Evolutionary conservation across 768 basidiomycete species (phyloP).

Genomic region (Mycena maculata): DNA sequence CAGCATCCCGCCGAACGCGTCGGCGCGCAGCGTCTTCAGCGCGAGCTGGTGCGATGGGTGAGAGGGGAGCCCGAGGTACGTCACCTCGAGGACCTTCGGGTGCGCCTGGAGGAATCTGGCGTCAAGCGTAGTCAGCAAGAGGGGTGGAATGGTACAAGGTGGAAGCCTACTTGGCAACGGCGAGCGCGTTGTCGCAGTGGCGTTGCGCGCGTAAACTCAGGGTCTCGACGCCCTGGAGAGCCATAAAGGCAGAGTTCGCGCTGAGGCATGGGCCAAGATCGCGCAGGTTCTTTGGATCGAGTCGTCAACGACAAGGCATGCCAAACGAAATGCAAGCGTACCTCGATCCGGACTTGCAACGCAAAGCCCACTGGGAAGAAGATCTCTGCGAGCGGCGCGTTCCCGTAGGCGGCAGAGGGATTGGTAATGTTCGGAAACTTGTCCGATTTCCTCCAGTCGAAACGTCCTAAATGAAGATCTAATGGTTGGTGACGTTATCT

Average conservation of each 20-base stretch:
- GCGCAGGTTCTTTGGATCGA: constrained; percentile 58
- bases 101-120: constrained; percentile 70
- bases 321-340: background rate
- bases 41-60: constrained; percentile 75
- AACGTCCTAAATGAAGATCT: constrained; percentile 43
- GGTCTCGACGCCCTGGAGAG: constrained; percentile 78
- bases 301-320: background rate
- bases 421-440: constrained; percentile 67
- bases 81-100: constrained; percentile 77
- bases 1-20: constrained; percentile 76
- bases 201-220: constrained; percentile 69
- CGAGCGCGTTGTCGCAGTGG: constrained; percentile 69
- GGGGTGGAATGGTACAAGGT: background rate
- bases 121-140: background rate
- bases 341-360: constrained; percentile 58
- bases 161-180: constrained; percentile 42
- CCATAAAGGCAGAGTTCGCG: constrained; percentile 69
- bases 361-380: constrained; percentile 65
- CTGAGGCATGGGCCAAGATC: constrained; percentile 72
- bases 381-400: constrained; percentile 57
- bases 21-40: constrained; percentile 63
- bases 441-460: constrained; percentile 62
- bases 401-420: constrained; percentile 69
- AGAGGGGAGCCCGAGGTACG: constrained; percentile 73
- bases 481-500: too few relatives aligned